Evolutionary conservation across 2,329 filamentous ascomycete species (phyloP), one percentile per base, ranked within the genome.

Genomic region (Diaporthe eres): DNA sequence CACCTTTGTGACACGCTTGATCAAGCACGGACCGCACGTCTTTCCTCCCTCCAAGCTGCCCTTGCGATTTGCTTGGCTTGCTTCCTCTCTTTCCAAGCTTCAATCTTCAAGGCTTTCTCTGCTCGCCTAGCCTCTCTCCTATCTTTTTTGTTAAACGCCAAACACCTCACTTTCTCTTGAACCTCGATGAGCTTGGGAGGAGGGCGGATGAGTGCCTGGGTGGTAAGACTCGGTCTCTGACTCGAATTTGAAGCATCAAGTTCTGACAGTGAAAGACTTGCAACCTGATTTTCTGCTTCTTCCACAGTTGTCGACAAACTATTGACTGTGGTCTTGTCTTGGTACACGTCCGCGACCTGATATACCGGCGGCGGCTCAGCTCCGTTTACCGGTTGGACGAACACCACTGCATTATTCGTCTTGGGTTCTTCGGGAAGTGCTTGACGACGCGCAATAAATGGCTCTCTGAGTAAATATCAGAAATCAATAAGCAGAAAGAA

Each of bases 71-170:
- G 65, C 1, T 70, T 70, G 15, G 49, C 65, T 37, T 70, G 34
- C n/a, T 70, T 70, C 25, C 49, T 55, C 15, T 70, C 65, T 28
- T 70, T 70, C 65, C 65, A 70, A 9, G 65, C 65, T 15, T 70
- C 49, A 1, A 19, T 8, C 9, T 42, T 42, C 34, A 31, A 9
- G 15, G 34, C 34, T 28, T 19, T 42, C n/a, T 70, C 34, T 28
- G 22, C n/a, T 13, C 49, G 31, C 15, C 65, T 70, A 19, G 49
- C 49, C 22, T 70, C 65, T 2, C 34, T 9, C 17, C n/a, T 55
- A 2, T 13, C n/a, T 1, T 22, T 19, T 13, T 28, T 42, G 2
- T 42, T 42, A 1, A 0, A 6, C 4, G 34, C 65, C n/a, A 42
- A 10, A 37, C 49, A 55, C 49, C n/a, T 70, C 0, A 55, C 65